phyloP scores from a whole-genome alignment of 192 early-diverging fungal genomes.

The Backusella morwellensis region DNA sequence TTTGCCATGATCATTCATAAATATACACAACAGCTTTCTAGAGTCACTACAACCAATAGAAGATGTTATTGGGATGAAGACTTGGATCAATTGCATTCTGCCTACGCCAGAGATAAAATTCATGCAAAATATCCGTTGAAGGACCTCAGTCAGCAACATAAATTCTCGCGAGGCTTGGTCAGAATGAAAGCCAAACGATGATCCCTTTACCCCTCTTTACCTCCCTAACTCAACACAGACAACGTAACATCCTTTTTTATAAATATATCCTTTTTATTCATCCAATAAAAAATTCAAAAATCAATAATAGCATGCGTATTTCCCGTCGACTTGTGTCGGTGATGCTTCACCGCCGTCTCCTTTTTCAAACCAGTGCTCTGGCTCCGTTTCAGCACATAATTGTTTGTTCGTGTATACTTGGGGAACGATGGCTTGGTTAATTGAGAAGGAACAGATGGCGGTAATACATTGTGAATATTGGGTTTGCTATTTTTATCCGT shows the following conservation, averaged over 20 bases:
- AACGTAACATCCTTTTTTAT: background rate
- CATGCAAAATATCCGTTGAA: conserved; percentile 21
- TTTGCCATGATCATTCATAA: conserved; percentile 13
- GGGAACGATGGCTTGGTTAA: conserved; percentile 14
- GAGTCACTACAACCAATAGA: conserved; percentile 2
- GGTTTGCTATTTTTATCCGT: conserved; percentile 5
- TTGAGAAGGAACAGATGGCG: conserved; percentile 17
- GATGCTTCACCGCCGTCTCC: background rate
- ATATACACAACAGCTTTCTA: conserved; percentile 6
- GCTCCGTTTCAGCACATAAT: background rate
- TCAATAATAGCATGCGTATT: background rate
- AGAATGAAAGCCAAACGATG: background rate
- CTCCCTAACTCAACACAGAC: background rate
- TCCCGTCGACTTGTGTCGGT: background rate
- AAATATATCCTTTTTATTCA: background rate
- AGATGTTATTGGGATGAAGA: conserved; percentile 16
- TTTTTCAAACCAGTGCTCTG: background rate
- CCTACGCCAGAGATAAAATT: conserved; percentile 20
- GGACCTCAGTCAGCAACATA: conserved; percentile 10
- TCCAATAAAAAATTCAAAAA: background rate
- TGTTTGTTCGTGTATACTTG: background rate
- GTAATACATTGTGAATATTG: background rate
- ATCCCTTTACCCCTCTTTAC: background rate
- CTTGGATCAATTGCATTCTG: conserved; percentile 14
- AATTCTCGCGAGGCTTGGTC: conserved; percentile 12